phyloP scores from a whole-genome alignment of 2,329 filamentous ascomycete genomes.

The Zymoseptoria brevis region DNA sequence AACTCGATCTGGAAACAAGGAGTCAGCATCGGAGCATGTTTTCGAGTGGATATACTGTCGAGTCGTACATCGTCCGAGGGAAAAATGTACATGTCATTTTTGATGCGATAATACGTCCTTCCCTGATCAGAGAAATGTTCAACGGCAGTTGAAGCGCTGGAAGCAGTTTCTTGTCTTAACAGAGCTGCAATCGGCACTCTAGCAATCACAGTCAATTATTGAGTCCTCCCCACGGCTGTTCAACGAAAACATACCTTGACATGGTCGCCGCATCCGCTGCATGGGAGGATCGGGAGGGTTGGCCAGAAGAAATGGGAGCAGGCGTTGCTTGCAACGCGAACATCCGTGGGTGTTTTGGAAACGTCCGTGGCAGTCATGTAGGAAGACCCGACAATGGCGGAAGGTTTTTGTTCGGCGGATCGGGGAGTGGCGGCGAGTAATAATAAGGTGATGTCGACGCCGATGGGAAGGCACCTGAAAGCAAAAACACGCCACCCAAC shows the following conservation, averaged over 20 bases:
- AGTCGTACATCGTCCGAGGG: slow-evolving; percentile 18
- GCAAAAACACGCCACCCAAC: background rate
- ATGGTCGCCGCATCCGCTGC: slow-evolving; percentile 11
- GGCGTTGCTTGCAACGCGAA: slow-evolving; percentile 13
- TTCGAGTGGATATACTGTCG: background rate
- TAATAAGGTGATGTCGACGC: background rate
- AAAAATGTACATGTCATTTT: slow-evolving; percentile 17
- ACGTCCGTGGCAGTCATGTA: slow-evolving; percentile 2
- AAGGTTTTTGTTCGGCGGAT: background rate
- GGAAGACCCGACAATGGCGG: background rate
- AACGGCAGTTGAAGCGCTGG: slow-evolving; percentile 1
- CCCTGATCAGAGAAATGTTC: slow-evolving; percentile 15
- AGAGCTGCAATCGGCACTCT: slow-evolving; percentile 18
- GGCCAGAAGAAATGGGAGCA: slow-evolving; percentile 6
- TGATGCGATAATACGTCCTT: slow-evolving; percentile 14
- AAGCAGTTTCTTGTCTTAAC: slow-evolving; percentile 11
- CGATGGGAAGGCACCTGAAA: background rate
- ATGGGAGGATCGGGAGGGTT: slow-evolving; percentile 3
- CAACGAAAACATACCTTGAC: slow-evolving; percentile 13
- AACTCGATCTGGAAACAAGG: slow-evolving; percentile 9
- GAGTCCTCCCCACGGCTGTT: background rate
- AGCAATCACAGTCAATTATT: background rate
- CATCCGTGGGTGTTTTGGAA: slow-evolving; percentile 10
- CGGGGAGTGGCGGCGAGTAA: background rate
- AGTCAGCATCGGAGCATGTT: slow-evolving; percentile 2